Evolutionary conservation across 2,329 filamentous ascomycete genomes (phyloP).

Genomic region (Colletotrichum euphorbiae): DNA sequence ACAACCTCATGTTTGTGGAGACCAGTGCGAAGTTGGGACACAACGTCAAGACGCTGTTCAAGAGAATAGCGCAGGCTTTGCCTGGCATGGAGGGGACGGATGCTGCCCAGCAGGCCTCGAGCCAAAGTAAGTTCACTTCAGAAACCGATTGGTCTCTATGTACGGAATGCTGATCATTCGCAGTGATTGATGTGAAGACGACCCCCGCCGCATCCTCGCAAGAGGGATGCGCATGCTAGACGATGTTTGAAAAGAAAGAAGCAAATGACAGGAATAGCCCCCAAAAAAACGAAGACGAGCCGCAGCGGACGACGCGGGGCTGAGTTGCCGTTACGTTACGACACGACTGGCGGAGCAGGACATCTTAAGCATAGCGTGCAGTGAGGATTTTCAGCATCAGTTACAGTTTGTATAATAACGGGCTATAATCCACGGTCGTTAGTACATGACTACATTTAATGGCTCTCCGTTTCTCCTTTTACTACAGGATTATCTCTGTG

Average conservation of each 20-base stretch:
- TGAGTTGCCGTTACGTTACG: conserved; percentile 37
- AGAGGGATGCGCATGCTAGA: conserved; percentile 77
- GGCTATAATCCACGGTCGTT: conserved; percentile 42
- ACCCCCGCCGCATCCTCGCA: conserved; percentile 76
- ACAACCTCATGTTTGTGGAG: conserved; percentile 98
- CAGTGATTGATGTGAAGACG: conserved; percentile 95
- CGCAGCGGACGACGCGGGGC: conserved; percentile 24
- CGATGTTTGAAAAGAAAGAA: conserved; percentile 7
- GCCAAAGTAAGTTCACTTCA: conserved; percentile 74
- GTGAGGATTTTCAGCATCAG: conserved; percentile 43
- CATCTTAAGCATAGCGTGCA: conserved; percentile 48
- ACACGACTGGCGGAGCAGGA: conserved; percentile 37
- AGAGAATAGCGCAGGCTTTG: conserved; percentile 96
- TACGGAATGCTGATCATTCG: conserved; percentile 43
- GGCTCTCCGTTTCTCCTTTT: conserved; percentile 20
- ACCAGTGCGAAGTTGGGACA: conserved; percentile 97
- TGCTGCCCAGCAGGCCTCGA: conserved; percentile 76
- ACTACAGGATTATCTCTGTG: neutral
- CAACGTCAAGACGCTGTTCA: conserved; percentile 97
- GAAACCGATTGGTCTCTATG: neutral
- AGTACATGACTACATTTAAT: conserved; percentile 41
- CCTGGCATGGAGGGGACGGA: conserved; percentile 97
- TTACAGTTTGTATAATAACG: conserved; percentile 43
- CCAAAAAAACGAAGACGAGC: conserved; percentile 35
- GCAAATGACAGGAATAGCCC: conserved; percentile 15